Evolutionary conservation across 108 stramenopile genomes (phyloP).

Genomic region (Fragilaria crotonensis): DNA sequence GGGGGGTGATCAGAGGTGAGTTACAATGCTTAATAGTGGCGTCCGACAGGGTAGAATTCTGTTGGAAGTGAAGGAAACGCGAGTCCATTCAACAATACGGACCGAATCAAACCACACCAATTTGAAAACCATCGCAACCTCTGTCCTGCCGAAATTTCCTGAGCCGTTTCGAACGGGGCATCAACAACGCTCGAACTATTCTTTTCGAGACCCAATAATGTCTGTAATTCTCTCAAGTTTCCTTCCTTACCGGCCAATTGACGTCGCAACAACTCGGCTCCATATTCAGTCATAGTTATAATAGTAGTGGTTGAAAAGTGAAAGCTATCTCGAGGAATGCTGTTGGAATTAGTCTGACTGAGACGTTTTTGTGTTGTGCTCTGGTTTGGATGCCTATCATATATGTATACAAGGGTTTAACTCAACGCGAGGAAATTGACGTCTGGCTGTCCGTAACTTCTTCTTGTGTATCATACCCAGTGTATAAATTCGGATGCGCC

Average conservation of each 20-base stretch:
- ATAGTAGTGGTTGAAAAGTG: neutral
- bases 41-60: neutral
- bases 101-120: neutral
- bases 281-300: slow-evolving; percentile 69
- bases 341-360: too few relatives aligned
- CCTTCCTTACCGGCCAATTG: slow-evolving; percentile 66
- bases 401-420: too few relatives aligned
- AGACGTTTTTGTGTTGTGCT: too few relatives aligned
- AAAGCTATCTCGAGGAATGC: too few relatives aligned
- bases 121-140: neutral
- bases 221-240: neutral
- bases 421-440: too few relatives aligned
- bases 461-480: too few relatives aligned
- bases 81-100: neutral
- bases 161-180: neutral
- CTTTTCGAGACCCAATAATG: neutral
- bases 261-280: slow-evolving; percentile 73
- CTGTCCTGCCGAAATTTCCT: neutral
- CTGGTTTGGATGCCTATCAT: too few relatives aligned
- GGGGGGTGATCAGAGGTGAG: neutral
- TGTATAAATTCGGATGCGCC: too few relatives aligned
- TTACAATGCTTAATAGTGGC: neutral
- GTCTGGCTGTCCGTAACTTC: too few relatives aligned
- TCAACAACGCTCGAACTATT: neutral
- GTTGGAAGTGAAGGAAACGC: neutral